Conservation (phyloP, 306 rosid species). For the Coriaria nepalensis region DNA sequence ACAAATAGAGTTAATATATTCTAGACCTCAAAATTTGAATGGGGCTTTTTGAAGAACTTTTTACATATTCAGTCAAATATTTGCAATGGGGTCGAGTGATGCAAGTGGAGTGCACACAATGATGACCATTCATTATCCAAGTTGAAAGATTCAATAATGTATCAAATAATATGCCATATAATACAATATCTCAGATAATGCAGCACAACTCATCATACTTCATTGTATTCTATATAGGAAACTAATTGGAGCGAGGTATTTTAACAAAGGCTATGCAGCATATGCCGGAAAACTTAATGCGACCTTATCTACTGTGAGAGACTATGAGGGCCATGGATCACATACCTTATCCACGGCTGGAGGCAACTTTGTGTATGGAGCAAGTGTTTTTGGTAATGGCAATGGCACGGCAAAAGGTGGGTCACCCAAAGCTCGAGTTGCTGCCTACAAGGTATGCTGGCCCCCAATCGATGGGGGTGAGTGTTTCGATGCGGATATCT, state of each 20-base stretch:
- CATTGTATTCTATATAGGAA: slow-evolving; percentile 28
- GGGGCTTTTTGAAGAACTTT: no score
- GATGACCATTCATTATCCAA: no score
- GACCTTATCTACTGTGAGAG: slow-evolving; percentile 27
- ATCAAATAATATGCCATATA: no score
- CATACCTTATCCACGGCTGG: slow-evolving; percentile 92
- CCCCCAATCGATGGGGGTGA: slow-evolving; percentile 1
- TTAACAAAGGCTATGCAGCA: slow-evolving; percentile 31
- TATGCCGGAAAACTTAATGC: neutral
- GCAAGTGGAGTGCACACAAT: no score
- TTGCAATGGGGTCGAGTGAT: no score
- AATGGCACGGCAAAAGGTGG: slow-evolving; percentile 82
- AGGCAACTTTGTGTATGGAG: slow-evolving; percentile 38
- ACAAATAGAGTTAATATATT: no score
- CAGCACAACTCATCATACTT: no score
- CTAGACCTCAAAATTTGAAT: no score
- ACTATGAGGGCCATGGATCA: slow-evolving; percentile 63
- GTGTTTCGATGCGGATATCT: slow-evolving; percentile 45
- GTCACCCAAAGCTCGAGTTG: slow-evolving; percentile 70
- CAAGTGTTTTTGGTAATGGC: slow-evolving; percentile 38
- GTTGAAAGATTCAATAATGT: no score
- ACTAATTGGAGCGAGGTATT: slow-evolving; percentile 73
- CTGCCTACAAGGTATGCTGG: slow-evolving; percentile 79
- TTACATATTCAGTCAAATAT: no score
- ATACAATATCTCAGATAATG: no score